phyloP scores from a whole-genome alignment of 306 rosid genomes.

The Glycine tomentella region DNA sequence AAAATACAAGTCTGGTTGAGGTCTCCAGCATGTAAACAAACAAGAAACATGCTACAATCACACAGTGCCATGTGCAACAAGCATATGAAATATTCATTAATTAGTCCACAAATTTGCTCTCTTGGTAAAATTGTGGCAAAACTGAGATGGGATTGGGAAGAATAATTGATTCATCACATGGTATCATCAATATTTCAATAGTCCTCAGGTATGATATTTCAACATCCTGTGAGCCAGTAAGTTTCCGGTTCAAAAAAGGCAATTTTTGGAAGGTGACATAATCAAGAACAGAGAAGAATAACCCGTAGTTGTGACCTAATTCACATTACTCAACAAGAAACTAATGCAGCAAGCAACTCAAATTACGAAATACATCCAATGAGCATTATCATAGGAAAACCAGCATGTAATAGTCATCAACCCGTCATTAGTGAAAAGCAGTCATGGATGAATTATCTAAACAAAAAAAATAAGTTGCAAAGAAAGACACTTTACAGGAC shows the following conservation, averaged over 20 bases:
- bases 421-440: neutral
- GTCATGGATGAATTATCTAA: neutral
- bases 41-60: conserved; percentile 28
- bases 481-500: conserved; percentile 65
- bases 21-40: conserved; percentile 18
- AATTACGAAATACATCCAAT: conserved; percentile 12
- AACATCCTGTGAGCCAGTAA: neutral
- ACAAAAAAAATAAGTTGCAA: conserved; percentile 24
- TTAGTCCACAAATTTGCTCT: conserved; percentile 4
- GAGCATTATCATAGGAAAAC: conserved; percentile 28
- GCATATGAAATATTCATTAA: conserved; percentile 19
- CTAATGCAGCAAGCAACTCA: conserved; percentile 1
- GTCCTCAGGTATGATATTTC: conserved; percentile 30
- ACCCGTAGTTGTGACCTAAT: neutral
- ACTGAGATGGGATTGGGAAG: neutral
- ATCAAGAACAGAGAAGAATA: conserved; percentile 19
- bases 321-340: conserved; percentile 31
- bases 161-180: conserved; percentile 21
- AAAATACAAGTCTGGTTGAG: conserved; percentile 18
- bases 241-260: conserved; percentile 20
- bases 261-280: conserved; percentile 18
- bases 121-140: conserved; percentile 1
- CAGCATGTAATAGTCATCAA: conserved; percentile 32
- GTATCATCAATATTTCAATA: conserved; percentile 23
- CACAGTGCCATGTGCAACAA: conserved; percentile 10